Base-by-base conservation (phyloP, 2,329 filamentous ascomycete species). In the Monilinia fructicola region DNA sequence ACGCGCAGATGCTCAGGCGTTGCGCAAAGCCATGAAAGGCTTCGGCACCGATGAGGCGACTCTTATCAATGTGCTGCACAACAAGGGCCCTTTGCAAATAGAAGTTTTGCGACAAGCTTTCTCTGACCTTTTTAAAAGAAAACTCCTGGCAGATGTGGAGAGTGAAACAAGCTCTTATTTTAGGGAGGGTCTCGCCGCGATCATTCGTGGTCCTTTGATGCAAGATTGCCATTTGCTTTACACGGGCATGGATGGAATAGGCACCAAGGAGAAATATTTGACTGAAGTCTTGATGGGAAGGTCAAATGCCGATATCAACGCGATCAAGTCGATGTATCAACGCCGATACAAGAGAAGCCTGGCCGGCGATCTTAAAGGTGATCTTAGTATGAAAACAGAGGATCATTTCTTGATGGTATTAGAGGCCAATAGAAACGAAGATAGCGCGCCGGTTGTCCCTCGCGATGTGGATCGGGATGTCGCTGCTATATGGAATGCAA, bases 1-100 rank as follows among this genome's bases (percentile, higher is more conserved):
- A 58, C 83, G 80, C 3, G 79, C 81, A 16, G 88, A 95, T 72
- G 90, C 92, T 0, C 85, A 92, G 67, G 85, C 82, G 4, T 81
- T 96, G 28, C 87, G 92, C 64, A 85, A 85, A 72, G 92, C 94
- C 2, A 97, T 97, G 92, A 97, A 96, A 78, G 93, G 93, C 0
- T 91, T 97, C 69, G 94, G 93, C 44, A 97, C 93, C 0, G 87
- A 98, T 74, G 93, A 97, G 77, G 89, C 87, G 73, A 78, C 84
- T 0, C 80, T 98, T 21, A 93, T 96, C 70, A 80, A 82, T 2
- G 80, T 89, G 3, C 81, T 98, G 11, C 80, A 89, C 3, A 85
- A 83, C 71, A 89, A 93, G 69, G 91, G 96, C 70, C 90, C 93
- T 0, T 81, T 93, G 5, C 91, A 96, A 76, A 84, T 95, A 69